Evolutionary conservation across 108 stramenopile species (phyloP).

Genomic region (Licmophora abbreviata): DNA sequence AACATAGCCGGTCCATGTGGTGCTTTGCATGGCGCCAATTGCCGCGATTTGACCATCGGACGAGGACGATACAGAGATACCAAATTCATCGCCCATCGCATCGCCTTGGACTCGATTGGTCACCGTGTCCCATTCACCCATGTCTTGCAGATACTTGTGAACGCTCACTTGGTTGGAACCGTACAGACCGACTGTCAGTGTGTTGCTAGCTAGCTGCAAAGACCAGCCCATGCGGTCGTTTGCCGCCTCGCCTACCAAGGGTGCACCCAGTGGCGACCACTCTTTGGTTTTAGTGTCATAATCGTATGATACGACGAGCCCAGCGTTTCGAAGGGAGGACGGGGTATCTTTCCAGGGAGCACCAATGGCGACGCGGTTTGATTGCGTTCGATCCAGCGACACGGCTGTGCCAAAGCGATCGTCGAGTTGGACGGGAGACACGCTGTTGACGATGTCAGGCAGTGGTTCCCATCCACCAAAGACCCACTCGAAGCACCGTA

Average conservation of each 20-base stretch:
- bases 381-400: conserved; percentile 5
- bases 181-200: conserved; percentile 12
- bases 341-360: conserved; percentile 23
- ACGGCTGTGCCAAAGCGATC: conserved; percentile 35
- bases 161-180: conserved; percentile 5
- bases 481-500: conserved; percentile 24
- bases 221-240: background rate
- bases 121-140: background rate
- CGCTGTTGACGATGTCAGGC: conserved; percentile 17
- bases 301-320: conserved; percentile 26
- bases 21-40: background rate
- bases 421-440: conserved; percentile 11
- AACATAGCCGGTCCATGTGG: no score
- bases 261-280: background rate
- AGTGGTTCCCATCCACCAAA: conserved; percentile 4
- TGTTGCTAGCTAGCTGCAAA: background rate
- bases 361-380: conserved; percentile 34
- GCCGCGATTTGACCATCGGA: background rate
- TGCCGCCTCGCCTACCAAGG: background rate
- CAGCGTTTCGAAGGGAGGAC: conserved; percentile 9
- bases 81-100: background rate
- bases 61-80: background rate
- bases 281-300: conserved; percentile 5
- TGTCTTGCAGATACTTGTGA: background rate
- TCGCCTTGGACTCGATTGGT: background rate